phyloP scores from a whole-genome alignment of 805 yeast genomes.

The Hagleromyces aurorensis region DNA sequence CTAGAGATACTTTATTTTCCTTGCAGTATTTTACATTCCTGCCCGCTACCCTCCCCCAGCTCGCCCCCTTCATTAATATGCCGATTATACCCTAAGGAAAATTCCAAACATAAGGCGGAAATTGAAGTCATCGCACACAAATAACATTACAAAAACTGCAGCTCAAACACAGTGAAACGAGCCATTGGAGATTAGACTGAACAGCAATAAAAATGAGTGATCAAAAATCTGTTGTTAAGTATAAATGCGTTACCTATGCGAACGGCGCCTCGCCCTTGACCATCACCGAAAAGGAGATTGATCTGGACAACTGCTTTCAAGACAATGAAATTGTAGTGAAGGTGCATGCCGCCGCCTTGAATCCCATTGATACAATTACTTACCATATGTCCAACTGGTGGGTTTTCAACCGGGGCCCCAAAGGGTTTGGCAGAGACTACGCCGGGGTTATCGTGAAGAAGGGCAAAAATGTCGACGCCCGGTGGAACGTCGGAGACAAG shows the following conservation, averaged over 20 bases:
- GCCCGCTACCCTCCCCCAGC: too few species aligned
- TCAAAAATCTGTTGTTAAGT: too few species aligned
- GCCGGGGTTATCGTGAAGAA: constrained; percentile 23
- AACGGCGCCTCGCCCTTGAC: constrained; percentile 16
- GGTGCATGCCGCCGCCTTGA: constrained; percentile 27
- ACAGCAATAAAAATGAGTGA: background rate
- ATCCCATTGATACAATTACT: constrained; percentile 25
- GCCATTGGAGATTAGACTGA: background rate
- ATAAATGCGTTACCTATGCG: constrained; percentile 21
- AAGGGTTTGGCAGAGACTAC: constrained; percentile 25
- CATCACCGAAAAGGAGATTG: constrained; percentile 12
- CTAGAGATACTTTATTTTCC: too few species aligned
- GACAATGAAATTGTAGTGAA: constrained; percentile 24
- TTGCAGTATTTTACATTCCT: too few species aligned
- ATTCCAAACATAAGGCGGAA: too few species aligned
- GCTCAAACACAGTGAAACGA: too few species aligned
- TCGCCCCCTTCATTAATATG: too few species aligned
- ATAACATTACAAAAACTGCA: too few species aligned
- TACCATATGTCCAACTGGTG: constrained; percentile 5
- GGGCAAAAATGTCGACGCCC: constrained; percentile 19
- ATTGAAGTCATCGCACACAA: too few species aligned
- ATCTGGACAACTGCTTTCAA: constrained; percentile 19
- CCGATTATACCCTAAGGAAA: too few species aligned
- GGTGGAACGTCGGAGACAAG: constrained; percentile 22
- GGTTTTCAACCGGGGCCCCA: constrained; percentile 7